Base-by-base conservation (phyloP, 305 asterid genomes). In the Fraxinus xanthoxyloides region DNA sequence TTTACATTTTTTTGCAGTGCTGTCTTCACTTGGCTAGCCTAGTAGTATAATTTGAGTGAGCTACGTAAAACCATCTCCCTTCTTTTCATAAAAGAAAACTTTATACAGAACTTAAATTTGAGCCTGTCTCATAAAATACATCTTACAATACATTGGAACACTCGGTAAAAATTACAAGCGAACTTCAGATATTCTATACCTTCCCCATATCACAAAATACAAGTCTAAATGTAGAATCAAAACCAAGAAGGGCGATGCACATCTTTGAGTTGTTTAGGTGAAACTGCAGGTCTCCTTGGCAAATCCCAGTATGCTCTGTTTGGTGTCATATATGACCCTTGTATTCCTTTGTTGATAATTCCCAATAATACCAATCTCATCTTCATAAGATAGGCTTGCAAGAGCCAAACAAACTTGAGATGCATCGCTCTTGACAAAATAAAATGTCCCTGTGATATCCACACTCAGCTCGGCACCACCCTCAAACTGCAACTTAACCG, bases 361-460 rank as follows among this genome's bases (percentile, higher is more conserved):
- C 81, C 98, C 98, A 76, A 95, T 88, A n/a, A 95, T 95, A 46
- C 97, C 98, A 40, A 86, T 88, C 86, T 89, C 93, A 69, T 85
- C 89, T 76, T 95, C 98, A 72, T 82, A 90, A 0, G 89, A 78
- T 7, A 95, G 95, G 89, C 98, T 93, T 12, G 98, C 94, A 32
- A 95, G 82, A 54, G 98, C 98, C 87, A 95, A 89, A 81, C 98
- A 95, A 85, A 89, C 98, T 87, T 92, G 98, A 70, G 97, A 92
- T 0, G 91, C 97, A 56, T 93, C 98, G 36, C 81, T 81, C 84
- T 87, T 93, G 21, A 86, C 98, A 77, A 90, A 79, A 77, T 93
- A 95, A 80, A 95, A 86, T 77, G 90, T 89, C 76, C 98, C 98
- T 4, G 78, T 73, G 13, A 89, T 94, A 81, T 95, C 95, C 87